A percentile compares a stretch with the other conserved stretches of the same genome.
These are phyloP conservation scores for Teunomyces barrocoloradensis DNA, from an alignment of 805 yeast genomes.

Conservation along the genomic window DNA sequence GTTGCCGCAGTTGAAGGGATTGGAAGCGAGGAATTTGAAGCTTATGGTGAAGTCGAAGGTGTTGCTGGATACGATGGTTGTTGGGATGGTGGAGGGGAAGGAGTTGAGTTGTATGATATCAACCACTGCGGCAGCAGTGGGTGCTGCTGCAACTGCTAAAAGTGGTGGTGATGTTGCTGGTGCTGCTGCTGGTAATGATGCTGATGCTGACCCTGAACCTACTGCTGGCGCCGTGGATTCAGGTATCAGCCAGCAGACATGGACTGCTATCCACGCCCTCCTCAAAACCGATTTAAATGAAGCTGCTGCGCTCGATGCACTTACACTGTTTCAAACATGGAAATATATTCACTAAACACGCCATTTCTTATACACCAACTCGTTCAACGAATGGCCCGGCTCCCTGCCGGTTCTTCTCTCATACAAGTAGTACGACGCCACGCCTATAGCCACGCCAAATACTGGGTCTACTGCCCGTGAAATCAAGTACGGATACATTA, in stretches of 20 bases:
- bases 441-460: conserved; percentile 62
- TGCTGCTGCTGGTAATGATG: not conserved
- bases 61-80: conserved; percentile 46
- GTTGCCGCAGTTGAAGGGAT: conserved; percentile 19
- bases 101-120: conserved; percentile 3
- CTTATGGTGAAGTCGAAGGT: conserved; percentile 63
- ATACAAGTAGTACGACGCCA: conserved; percentile 59
- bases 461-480: conserved; percentile 62
- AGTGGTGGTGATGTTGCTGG: not conserved
- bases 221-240: conserved; percentile 3
- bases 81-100: conserved; percentile 16
- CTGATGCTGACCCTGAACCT: conserved; percentile 1
- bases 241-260: conserved; percentile 13
- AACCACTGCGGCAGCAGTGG: not conserved
- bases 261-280: conserved; percentile 18
- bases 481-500: conserved; percentile 43
- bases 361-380: conserved; percentile 39
- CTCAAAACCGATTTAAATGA: conserved; percentile 20
- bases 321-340: conserved; percentile 11
- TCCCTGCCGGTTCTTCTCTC: conserved; percentile 58
- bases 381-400: conserved; percentile 59
- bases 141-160: not conserved
- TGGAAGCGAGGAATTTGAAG: conserved; percentile 43
- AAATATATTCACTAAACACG: not conserved
- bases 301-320: conserved; percentile 13